Evolutionary conservation across 208 protist species (phyloP), one percentile per base, ranked within the genome.

Genomic region (Trypanosomatidae sp.): DNA sequence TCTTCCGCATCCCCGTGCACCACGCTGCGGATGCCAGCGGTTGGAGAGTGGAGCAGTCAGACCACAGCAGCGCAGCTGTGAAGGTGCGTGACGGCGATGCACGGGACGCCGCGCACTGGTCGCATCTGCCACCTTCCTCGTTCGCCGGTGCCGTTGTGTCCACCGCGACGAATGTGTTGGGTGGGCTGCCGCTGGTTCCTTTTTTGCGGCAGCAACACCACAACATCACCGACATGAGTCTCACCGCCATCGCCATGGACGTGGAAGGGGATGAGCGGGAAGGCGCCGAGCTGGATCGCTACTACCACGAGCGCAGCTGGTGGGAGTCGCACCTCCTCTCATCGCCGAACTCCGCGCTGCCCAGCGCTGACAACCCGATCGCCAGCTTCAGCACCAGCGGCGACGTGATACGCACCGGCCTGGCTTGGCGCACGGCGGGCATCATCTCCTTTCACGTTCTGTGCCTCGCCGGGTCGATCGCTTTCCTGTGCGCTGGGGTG

Each of bases 401-500:
- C 1, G 68, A 70, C 2, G 68, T 76, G 2, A 36, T 80, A 30
- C 55, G 59, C 56, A 71, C 49, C 0, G 73, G 73, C 15, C 39
- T 84, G 43, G 43, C 76, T 7, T 90, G 85, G 85, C 79, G 73
- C 33, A 71, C 62, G 10, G 71, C 78, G 0, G 59, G 77, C 25
- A 62, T 83, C 41, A 67, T 86, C 58, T 66, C 68, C 19, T 70
- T 91, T 36, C 74, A 91, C 56, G 72, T 84, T 4, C 50, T 80
- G 17, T 84, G 74, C 59, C 78, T 90, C 47, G 77, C 85, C 22
- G 55, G 74, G 7, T 91, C 86, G 3, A 65, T 85, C n/a, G 83
- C 70, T 6, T 82, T 87, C 62, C 43, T 88, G 17, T 85, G 77
- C 47, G 76, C 89, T 58, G 85, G 86, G 30, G 77, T 89, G 8